phyloP scores from a whole-genome alignment of 139 green algal species.

The Tetraselmis striata region DNA sequence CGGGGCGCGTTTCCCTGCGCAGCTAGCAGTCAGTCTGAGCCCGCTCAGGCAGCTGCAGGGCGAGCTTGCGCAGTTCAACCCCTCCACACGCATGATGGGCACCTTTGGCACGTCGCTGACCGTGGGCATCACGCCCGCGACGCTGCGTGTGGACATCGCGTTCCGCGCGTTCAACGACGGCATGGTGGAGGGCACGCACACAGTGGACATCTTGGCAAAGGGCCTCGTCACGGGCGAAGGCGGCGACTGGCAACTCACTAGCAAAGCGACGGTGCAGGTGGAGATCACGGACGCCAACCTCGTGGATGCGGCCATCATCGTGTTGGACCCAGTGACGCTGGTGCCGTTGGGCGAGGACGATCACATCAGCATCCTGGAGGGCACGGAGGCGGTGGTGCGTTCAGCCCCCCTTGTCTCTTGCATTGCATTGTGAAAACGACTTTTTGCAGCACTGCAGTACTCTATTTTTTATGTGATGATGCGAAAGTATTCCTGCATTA shows the following conservation, averaged over 20 bases:
- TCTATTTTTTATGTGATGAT: no score
- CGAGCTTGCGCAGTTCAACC: neutral
- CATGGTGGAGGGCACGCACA: neutral
- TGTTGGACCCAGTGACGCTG: neutral
- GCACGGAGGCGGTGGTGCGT: neutral
- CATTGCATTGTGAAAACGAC: no score
- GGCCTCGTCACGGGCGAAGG: neutral
- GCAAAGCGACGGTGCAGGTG: neutral
- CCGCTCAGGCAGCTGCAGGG: neutral
- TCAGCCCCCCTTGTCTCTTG: no score
- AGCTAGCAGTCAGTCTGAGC: neutral
- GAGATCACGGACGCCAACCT: neutral
- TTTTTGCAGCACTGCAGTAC: no score
- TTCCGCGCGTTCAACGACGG: neutral
- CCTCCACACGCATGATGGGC: neutral
- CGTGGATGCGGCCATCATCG: neutral
- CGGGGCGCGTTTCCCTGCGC: neutral
- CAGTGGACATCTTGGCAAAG: neutral
- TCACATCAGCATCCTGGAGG: neutral
- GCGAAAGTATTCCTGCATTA: no score
- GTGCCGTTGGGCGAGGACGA: neutral
- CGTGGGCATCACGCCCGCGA: neutral
- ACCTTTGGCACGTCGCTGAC: neutral
- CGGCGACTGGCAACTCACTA: neutral
- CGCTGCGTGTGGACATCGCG: neutral